Evolutionary conservation across 768 basidiomycete genomes (phyloP).

Genomic region (Butyriboletus loyo): DNA sequence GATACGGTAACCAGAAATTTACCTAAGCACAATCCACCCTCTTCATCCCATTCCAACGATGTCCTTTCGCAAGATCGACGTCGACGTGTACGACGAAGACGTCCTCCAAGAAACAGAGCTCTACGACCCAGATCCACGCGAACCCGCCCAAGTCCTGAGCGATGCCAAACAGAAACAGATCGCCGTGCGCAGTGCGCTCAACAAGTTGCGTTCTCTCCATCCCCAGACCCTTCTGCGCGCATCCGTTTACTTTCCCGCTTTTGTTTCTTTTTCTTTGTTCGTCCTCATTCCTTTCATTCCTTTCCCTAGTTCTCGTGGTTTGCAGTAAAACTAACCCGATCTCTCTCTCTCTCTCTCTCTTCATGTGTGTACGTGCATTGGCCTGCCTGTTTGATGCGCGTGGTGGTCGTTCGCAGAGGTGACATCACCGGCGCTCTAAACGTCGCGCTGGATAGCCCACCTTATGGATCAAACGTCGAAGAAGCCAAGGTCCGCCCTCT

Average conservation of each 20-base stretch:
- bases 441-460: constrained; percentile 70
- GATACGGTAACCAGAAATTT: not conserved
- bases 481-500: constrained; percentile 76
- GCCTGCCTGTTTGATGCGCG: not conserved
- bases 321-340: not conserved
- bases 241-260: no score
- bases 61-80: constrained; percentile 90
- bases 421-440: constrained; percentile 74
- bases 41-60: constrained; percentile 29
- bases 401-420: constrained; percentile 45
- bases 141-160: constrained; percentile 65
- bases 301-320: not conserved
- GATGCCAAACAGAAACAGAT: constrained; percentile 75
- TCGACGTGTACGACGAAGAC: constrained; percentile 93
- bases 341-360: not conserved
- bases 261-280: no score
- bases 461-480: constrained; percentile 85
- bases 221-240: not conserved
- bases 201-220: constrained; percentile 54
- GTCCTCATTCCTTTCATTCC: no score
- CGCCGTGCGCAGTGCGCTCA: constrained; percentile 68
- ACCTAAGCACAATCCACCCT: constrained; percentile 4
- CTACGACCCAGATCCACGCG: constrained; percentile 81
- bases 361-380: no score
- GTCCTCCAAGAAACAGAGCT: constrained; percentile 80